Evolutionary conservation across 345 rosid genomes (phyloP).

Genomic region (Rhizophora mangle): DNA sequence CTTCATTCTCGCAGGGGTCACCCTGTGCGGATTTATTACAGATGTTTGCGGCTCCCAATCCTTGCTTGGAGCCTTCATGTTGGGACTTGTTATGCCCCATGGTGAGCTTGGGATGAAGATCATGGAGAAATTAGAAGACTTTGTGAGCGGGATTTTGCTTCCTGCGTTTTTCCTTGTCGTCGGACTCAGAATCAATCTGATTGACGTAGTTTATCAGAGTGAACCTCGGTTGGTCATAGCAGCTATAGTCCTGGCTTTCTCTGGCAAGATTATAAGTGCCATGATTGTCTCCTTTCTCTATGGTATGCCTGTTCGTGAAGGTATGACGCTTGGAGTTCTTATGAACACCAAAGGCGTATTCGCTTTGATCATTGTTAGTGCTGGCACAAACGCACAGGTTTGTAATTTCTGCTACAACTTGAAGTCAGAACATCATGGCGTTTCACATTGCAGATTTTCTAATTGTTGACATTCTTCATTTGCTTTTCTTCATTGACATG

Average conservation of each 20-base stretch:
- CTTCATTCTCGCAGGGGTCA: constrained; percentile 41
- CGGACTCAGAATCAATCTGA: neutral
- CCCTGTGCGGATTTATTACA: constrained; percentile 41
- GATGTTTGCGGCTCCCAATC: constrained; percentile 52
- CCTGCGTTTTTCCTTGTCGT: constrained; percentile 7
- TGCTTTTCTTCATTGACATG: neutral
- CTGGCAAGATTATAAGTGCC: constrained; percentile 32
- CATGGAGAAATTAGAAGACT: constrained; percentile 29
- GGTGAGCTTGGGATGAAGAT: constrained; percentile 32
- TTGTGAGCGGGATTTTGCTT: constrained; percentile 1
- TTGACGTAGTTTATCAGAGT: neutral
- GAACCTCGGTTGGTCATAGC: neutral
- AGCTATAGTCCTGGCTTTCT: constrained; percentile 20
- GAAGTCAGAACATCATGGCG: neutral
- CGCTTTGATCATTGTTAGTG: constrained; percentile 21
- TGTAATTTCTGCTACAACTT: neutral
- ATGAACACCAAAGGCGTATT: constrained; percentile 55
- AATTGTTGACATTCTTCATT: neutral
- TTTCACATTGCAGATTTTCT: neutral
- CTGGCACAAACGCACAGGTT: constrained; percentile 12
- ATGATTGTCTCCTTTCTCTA: constrained; percentile 22
- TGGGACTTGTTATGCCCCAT: constrained; percentile 56
- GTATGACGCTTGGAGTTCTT: constrained; percentile 42
- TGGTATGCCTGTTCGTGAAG: constrained; percentile 28
- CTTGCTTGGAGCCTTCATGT: constrained; percentile 57